A percentile compares a stretch with the other conserved stretches of the same genome.
Conservation (phyloP, 371 early-diverging fungal species). For the Zychaea mexicana region DNA sequence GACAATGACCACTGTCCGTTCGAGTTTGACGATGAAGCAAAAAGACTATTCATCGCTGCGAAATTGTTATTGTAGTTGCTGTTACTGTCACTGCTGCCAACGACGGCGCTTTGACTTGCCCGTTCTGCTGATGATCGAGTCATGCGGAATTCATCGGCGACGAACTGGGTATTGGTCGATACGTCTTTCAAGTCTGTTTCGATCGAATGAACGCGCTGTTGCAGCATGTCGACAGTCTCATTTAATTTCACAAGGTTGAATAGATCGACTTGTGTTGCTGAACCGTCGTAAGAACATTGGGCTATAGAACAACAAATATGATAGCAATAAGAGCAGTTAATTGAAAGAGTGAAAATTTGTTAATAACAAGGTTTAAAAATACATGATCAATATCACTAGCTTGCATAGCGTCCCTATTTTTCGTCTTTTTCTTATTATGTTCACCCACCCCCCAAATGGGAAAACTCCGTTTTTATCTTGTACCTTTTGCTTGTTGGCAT, state of each 20-base stretch:
- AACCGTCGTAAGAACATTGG: conserved; percentile 30
- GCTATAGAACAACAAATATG: conserved; percentile 5
- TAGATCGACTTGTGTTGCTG: conserved; percentile 34
- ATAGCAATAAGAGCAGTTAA: no score
- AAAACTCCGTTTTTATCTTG: neutral
- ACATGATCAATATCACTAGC: no score
- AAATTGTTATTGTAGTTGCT: neutral
- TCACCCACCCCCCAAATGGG: no score
- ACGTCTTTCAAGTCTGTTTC: conserved; percentile 25
- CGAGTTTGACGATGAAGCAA: neutral
- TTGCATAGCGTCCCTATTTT: no score
- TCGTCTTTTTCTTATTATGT: no score
- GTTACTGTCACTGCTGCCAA: no score
- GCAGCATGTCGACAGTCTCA: conserved; percentile 29
- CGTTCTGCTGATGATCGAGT: conserved; percentile 4
- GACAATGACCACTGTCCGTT: conserved; percentile 36
- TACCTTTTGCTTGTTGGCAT: conserved; percentile 52
- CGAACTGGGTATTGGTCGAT: conserved; percentile 19
- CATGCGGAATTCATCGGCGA: conserved; percentile 22
- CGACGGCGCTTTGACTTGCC: neutral
- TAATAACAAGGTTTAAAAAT: no score
- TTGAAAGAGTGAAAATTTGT: no score
- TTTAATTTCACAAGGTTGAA: conserved; percentile 34
- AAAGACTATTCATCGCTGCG: conserved; percentile 1
- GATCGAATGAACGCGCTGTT: conserved; percentile 28